Base-by-base conservation (phyloP, 306 rosid species). In the Cucumis melo region DNA sequence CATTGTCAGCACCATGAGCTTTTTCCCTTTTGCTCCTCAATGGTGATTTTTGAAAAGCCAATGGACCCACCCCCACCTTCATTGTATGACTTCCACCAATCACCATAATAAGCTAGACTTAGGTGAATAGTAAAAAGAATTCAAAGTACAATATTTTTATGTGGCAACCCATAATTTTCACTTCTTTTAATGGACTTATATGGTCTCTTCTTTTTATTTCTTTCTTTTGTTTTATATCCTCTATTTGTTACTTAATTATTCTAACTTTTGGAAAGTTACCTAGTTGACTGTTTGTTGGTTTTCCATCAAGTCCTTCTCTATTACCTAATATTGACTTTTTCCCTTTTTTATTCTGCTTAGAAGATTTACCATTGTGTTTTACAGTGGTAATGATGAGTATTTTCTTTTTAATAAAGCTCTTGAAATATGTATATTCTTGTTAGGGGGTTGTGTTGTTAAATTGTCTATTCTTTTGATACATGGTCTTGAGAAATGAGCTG, bases 41-140 rank as follows among this genome's bases (percentile, higher is more conserved):
- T 74, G 46, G 53, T 74, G 66, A 55, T 74, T 21, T 56, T n/a
- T 32, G 34, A 55, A 74, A 74, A 74, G 78, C 78, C 66, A 32
- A 27, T 74, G 78, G 24, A 32, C 62, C 77, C 73, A 36, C 27
- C 46, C 10, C 73, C 23, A 38, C 75, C 20, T 68, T 36, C 23
- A 5, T 68, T 68, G 11, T 21, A 68, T 68, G 75, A 68, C 57
- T 44, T 68, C 20, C 56, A 68, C 36, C 75, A 44, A 68, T 68
- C 75, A 68, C 56, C 56, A 68, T 44, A 54, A 36, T 32, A 55
- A n/a, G 17, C 46, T 29, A 15, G 63, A 32, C 48, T 29, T 55
- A 20, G 63, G 46, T 50, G 60, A 73, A 54, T 53, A 73, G 77
- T 74, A 54, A 74, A 60, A 74, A 74, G 61, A 74, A n/a, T 32